Conservation (phyloP, 345 rosid genomes). For the Lepidium aucheri region DNA sequence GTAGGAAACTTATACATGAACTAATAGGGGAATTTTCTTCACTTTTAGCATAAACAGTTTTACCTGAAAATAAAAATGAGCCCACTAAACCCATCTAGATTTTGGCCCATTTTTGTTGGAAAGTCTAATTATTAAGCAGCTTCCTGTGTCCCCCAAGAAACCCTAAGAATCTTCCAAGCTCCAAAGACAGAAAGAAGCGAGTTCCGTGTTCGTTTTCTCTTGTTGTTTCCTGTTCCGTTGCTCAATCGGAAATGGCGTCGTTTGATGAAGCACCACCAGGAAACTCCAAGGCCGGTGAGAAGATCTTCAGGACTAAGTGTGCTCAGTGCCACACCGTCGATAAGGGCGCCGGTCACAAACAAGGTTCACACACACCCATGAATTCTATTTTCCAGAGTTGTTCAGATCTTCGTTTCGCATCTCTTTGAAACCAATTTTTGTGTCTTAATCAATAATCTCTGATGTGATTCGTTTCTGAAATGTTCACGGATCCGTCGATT, state of each 20-base stretch:
- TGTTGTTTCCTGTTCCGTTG: neutral
- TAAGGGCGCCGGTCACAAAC: slow-evolving; percentile 57
- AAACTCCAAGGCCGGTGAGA: slow-evolving; percentile 50
- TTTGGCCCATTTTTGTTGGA: neutral
- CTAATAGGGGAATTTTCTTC: neutral
- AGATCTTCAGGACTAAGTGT: slow-evolving; percentile 63
- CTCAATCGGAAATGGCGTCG: slow-evolving; percentile 40
- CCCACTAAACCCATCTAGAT: neutral
- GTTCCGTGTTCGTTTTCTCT: slow-evolving; percentile 14
- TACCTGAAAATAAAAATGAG: neutral
- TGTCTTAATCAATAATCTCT: neutral
- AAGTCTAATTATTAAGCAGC: no score
- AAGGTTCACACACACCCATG: slow-evolving; percentile 30
- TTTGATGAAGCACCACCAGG: slow-evolving; percentile 61
- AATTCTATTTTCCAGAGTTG: neutral
- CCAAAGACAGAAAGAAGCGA: neutral
- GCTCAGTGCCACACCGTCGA: slow-evolving; percentile 73
- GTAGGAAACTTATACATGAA: neutral
- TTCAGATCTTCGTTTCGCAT: neutral
- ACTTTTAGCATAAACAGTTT: neutral
- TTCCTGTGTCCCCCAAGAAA: neutral
- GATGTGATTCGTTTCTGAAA: neutral
- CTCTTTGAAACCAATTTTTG: neutral
- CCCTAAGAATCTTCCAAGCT: slow-evolving; percentile 20
- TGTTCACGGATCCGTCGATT: neutral